Conservation (phyloP, 1,284 basidiomycete species). For the Tylopilus sp. region DNA sequence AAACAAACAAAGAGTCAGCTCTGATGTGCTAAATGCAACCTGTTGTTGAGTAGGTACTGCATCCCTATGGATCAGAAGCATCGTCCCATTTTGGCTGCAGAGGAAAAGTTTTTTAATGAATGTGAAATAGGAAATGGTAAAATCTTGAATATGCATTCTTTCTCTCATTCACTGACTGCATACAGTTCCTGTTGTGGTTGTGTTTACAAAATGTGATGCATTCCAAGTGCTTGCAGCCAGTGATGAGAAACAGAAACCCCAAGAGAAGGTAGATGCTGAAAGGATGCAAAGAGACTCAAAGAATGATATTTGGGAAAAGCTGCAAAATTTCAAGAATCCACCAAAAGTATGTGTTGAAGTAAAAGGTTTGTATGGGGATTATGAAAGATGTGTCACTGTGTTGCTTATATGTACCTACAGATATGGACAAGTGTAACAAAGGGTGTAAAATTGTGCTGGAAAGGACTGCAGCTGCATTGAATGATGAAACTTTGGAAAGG, state of each 20-base stretch:
- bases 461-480: slow-evolving; percentile 1
- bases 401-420: not conserved
- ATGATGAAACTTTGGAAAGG: not conserved
- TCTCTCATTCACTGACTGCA: no score
- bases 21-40: not conserved
- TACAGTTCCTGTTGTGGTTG: slow-evolving; percentile 1
- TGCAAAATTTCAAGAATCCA: not conserved
- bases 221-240: not conserved
- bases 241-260: no score
- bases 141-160: no score
- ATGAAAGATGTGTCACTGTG: no score
- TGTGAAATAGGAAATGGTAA: no score
- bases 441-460: not conserved
- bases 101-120: no score
- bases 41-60: not conserved
- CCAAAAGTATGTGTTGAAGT: not conserved
- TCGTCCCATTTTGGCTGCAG: no score
- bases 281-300: not conserved
- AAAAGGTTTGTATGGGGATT: no score
- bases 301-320: not conserved
- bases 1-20: no score
- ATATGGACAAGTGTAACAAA: not conserved
- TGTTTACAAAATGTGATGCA: slow-evolving; percentile 1
- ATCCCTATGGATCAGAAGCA: not conserved
- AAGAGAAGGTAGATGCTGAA: not conserved